phyloP scores from a whole-genome alignment of 208 protist species.

The Leishmania arabica region DNA sequence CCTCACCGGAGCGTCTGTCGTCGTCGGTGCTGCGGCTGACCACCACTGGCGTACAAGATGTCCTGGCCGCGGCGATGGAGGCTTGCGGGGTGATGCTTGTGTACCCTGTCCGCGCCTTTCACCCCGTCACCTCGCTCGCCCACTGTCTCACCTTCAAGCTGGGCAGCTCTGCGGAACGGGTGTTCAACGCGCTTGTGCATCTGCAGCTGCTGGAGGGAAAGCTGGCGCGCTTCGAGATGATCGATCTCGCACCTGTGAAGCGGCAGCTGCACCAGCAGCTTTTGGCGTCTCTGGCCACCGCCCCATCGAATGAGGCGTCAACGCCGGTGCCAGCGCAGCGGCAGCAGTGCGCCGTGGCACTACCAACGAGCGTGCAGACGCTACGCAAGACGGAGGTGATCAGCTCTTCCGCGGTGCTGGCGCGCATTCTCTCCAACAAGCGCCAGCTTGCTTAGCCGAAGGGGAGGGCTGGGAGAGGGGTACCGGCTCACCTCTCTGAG shows the following conservation, averaged over 20 bases:
- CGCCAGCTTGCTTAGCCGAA: conserved; percentile 52
- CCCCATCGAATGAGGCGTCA: conserved; percentile 2
- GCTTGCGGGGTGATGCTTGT: conserved; percentile 52
- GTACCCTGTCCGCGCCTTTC: conserved; percentile 69
- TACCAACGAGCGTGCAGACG: conserved; percentile 13
- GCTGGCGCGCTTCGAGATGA: conserved; percentile 84
- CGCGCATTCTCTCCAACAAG: conserved; percentile 81
- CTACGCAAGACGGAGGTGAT: conserved; percentile 66
- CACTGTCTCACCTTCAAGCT: conserved; percentile 79
- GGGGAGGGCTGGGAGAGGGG: background rate
- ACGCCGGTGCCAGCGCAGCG: background rate
- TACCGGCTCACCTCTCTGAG: background rate
- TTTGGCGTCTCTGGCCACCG: conserved; percentile 11
- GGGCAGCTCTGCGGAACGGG: conserved; percentile 66
- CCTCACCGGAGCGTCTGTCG: background rate
- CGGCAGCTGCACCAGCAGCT: conserved; percentile 21
- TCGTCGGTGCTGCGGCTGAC: conserved; percentile 1
- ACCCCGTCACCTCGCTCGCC: conserved; percentile 53
- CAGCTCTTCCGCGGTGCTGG: conserved; percentile 55
- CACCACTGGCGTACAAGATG: conserved; percentile 85
- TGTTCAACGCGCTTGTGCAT: conserved; percentile 71
- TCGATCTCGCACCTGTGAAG: conserved; percentile 31
- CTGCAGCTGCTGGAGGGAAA: conserved; percentile 74
- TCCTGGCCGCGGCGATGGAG: conserved; percentile 69
- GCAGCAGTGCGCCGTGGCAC: background rate